Evolutionary conservation across 176 grass and related monocot species (phyloP), one percentile per base, ranked within the genome.

Genomic region (Lolium perenne): DNA sequence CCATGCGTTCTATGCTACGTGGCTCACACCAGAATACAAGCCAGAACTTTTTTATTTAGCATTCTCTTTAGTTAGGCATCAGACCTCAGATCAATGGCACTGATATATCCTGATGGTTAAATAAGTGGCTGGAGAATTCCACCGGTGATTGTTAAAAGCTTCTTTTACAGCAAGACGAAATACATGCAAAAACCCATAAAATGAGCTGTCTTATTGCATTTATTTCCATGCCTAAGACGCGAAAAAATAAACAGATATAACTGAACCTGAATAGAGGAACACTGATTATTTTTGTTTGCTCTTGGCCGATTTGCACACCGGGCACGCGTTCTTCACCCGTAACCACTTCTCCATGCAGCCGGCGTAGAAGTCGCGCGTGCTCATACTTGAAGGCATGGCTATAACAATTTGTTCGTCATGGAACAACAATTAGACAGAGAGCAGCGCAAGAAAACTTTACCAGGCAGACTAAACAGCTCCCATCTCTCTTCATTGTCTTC

Each of bases 301-400:
- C 53, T 21, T 41, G 29, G 86, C 85, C 10, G 82, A 47, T 83
- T 99, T 99, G 94, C 97, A 99, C 10, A 99, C 84, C 22, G 97
- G 97, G 71, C 97, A 99, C 29, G 81, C 55, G 51, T 97, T 99
- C 87, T 97, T 99, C 17, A 75, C 76, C 86, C 90, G 83, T 77
- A 99, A 29, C 97, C 97, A 99, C 79, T 94, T 93, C 85, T 85
- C 97, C 60, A 99, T 87, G 83, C 97, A 99, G 10, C 45, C 72
- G 0, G 82, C 74, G 38, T 99, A 94, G 84, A 97, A 99, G 55
- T 91, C n/a, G n/a, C n/a, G n/a, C 88, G 2, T 99, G 97, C 14
- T 22, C 76, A 60, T 94, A 99, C 58, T 85, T 94, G n/a, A n/a
- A n/a, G n/a, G n/a, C n/a, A n/a, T n/a, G n/a, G n/a, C n/a, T n/a